Evolutionary conservation across 768 basidiomycete species (phyloP).

Genomic region (Serpula lacrymans): DNA sequence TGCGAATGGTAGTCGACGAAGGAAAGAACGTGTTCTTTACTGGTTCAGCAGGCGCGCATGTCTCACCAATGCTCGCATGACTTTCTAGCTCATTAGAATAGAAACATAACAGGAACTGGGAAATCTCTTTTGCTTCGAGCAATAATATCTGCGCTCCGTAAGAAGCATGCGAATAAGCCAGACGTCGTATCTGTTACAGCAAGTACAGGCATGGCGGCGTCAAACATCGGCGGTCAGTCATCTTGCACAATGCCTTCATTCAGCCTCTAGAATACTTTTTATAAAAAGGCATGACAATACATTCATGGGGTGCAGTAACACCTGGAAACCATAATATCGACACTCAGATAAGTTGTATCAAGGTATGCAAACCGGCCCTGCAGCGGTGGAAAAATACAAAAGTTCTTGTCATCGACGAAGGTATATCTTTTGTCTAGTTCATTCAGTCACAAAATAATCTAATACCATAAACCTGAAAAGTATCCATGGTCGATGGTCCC

Average conservation of each 20-base stretch:
- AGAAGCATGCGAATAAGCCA: conserved; percentile 28
- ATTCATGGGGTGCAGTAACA: conserved; percentile 60
- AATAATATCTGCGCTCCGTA: conserved; percentile 49
- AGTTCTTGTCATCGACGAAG: conserved; percentile 65
- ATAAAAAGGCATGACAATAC: conserved; percentile 51
- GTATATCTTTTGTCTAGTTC: conserved; percentile 27
- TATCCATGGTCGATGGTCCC: conserved; percentile 68
- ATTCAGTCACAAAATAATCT: neutral
- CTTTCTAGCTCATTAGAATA: too few species aligned
- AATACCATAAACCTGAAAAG: conserved; percentile 28
- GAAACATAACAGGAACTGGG: conserved; percentile 53
- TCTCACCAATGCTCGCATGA: neutral
- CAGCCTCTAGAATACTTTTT: neutral
- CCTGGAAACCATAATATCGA: conserved; percentile 39
- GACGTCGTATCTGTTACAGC: conserved; percentile 44
- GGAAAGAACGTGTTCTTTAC: conserved; percentile 66
- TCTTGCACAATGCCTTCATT: neutral
- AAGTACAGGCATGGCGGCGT: conserved; percentile 43
- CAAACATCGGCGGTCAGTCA: conserved; percentile 43
- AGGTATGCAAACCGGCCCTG: conserved; percentile 49
- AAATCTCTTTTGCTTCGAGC: conserved; percentile 59
- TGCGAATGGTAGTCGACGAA: conserved; percentile 51
- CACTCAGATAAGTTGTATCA: conserved; percentile 47
- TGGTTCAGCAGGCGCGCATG: conserved; percentile 55
- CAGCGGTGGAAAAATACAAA: conserved; percentile 56